Conservation (phyloP, 208 protist genomes). For the Trypanosoma rangeli region DNA sequence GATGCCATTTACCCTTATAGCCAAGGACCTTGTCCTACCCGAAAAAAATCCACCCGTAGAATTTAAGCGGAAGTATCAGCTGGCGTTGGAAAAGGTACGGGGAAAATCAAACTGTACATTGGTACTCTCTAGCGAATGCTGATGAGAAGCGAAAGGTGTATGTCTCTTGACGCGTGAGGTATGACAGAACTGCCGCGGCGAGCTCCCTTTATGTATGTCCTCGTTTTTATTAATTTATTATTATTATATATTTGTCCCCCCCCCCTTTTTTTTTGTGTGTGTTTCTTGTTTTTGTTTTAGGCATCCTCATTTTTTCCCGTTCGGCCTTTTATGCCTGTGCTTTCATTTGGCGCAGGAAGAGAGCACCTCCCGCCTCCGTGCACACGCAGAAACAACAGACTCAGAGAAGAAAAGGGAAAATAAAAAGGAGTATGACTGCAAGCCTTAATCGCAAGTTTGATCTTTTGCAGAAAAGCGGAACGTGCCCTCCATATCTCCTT, state of each 20-base stretch:
- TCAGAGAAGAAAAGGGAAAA: neutral
- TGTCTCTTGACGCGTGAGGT: neutral
- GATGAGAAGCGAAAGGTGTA: neutral
- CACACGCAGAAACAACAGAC: neutral
- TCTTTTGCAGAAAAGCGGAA: constrained; percentile 55
- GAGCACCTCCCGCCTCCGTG: neutral
- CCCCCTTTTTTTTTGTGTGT: constrained; percentile 23
- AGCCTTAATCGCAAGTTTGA: constrained; percentile 70
- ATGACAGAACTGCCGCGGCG: neutral
- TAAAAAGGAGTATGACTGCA: constrained; percentile 37
- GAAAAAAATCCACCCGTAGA: neutral
- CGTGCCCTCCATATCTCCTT: constrained; percentile 63
- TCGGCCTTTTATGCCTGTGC: neutral
- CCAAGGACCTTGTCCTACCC: constrained; percentile 8
- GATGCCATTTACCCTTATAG: constrained; percentile 56
- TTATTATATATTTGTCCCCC: neutral
- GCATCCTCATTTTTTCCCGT: neutral
- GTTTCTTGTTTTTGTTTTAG: constrained; percentile 5
- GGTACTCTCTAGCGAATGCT: constrained; percentile 3
- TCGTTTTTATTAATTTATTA: neutral
- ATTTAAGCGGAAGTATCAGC: neutral
- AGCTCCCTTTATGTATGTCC: constrained; percentile 11
- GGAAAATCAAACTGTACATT: constrained; percentile 4
- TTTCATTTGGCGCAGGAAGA: neutral
- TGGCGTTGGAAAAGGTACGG: constrained; percentile 32